Evolutionary conservation across 495 filamentous ascomycete species (phyloP), one percentile per base, ranked within the genome.

Genomic region (Podospora appendiculata): DNA sequence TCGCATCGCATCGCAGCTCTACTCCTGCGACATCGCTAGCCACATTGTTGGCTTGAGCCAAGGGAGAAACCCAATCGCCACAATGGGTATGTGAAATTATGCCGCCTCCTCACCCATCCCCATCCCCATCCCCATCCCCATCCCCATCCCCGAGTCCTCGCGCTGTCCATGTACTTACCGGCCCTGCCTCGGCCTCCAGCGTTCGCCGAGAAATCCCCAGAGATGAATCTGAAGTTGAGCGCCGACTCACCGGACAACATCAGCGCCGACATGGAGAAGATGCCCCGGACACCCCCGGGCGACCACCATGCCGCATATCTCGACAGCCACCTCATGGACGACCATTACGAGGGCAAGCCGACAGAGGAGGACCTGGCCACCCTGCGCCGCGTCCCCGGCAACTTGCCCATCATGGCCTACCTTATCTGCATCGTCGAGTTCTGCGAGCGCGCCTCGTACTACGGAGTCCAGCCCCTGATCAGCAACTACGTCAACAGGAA

Each of bases 381-480:
- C 7, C 66, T 85, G 9, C 80, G 82, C 45, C 76, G 78, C 55
- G 73, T 85, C 13, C 69, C 82, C 11, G 82, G 73, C 44, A 70
- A 46, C 3, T 53, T 83, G 8, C 78, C 79, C 8, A 32, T 71
- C n/a, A 67, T 79, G 14, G 71, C 79, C 34, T 83, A 78, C 49
- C 53, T 77, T 2, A 73, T 84, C 34, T 85, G 80, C 55, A 52
- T 78, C 0, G 77, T 84, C 33, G 81, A 83, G 51, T 80, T 84
- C 56, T 79, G 77, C 55, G 80, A 84, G 66, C 68, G 79, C 53
- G 78, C 77, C 19, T 82, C 79, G 7, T 84, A 79, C 69, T 80
- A 79, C 56, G 79, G 79, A 43, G 65, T 78, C 0, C 69, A 79
- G 47, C 75, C 74, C 4, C 63, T 84, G 6, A 81, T 80, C 58